Evolutionary conservation across 345 rosid species (phyloP), one percentile per base, ranked within the genome.

Genomic region (Hibiscus mutabilis): DNA sequence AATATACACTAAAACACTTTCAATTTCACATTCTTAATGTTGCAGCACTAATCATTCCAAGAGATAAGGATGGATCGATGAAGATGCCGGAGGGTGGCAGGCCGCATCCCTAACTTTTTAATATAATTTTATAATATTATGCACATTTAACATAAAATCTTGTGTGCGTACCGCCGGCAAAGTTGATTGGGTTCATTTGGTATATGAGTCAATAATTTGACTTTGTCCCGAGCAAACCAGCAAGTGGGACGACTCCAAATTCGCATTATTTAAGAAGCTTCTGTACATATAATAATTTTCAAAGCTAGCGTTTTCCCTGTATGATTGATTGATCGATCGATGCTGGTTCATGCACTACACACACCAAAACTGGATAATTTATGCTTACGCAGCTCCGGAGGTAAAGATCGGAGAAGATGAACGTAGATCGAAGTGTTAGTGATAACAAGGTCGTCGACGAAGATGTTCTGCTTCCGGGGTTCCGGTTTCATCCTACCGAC

Each of bases 401-500:
- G 15, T 2, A 60, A 33, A 60, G 14, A 25, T 18, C 1, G 5
- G 25, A 22, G 37, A 66, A 47, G 70, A 67, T 67, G 70, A 27
- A 10, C 58, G 42, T 9, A 14, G 40, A 15, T 24, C 22, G 42
- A 47, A 15, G 8, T 24, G 9, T 6, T 37, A 5, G 9, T 15
- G 31, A 22, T 37, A 70, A 22, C 14, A 70, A 58, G 66, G 47
- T 18, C 14, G 83, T 80, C 18, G 71, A 81, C 18, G 71, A 72
- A 53, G 70, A 67, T 67, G 24, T 49, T 49, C 67, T 72, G 16
- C 91, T 91, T 75, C 98, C 98, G 0, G 98, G 98, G 21, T 94
- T 91, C 62, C 88, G 98, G 60, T 94, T 94, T 70, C 96, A 91
- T 71, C 98, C 98, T 0, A 94, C 96, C 0, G 98, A 94, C 51